These are phyloP conservation scores for Cocos nucifera DNA, from an alignment of 176 grass and related monocot genomes.

Conservation along the genomic window DNA sequence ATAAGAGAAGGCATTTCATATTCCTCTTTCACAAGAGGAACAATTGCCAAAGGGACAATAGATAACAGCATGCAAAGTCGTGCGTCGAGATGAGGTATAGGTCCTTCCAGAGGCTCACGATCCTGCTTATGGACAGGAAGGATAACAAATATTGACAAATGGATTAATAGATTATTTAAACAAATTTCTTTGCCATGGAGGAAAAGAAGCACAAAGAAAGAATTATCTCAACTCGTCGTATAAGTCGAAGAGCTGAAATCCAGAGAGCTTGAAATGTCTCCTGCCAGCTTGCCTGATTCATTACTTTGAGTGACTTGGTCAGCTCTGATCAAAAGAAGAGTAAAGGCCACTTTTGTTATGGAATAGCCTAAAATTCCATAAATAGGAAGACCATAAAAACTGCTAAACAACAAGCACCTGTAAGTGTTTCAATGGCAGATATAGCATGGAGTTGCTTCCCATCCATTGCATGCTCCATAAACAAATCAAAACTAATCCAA, in stretches of 20 bases:
- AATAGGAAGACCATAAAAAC: too few species aligned
- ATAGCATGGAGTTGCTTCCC: background rate
- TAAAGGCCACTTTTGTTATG: too few species aligned
- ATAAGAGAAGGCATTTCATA: background rate
- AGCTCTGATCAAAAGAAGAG: background rate
- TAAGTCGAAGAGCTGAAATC: constrained; percentile 13
- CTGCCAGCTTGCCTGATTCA: constrained; percentile 13
- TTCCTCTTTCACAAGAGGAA: constrained; percentile 11
- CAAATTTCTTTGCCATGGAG: too few species aligned
- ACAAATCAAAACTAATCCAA: constrained; percentile 14
- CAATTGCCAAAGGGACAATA: constrained; percentile 5
- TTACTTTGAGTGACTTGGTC: background rate
- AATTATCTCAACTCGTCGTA: constrained; percentile 1
- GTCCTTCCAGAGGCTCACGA: background rate
- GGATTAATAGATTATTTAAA: too few species aligned
- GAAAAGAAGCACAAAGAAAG: too few species aligned
- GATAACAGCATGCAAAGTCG: constrained; percentile 5
- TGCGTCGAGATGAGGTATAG: constrained; percentile 2
- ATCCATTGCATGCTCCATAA: constrained; percentile 18
- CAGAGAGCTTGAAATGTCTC: constrained; percentile 15
- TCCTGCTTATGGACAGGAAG: background rate
- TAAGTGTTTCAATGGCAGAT: background rate
- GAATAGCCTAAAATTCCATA: too few species aligned
- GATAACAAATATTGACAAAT: background rate
- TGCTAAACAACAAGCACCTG: constrained; percentile 1